Base-by-base conservation (phyloP, 2,329 filamentous ascomycete genomes). In the Didymella lethalis region DNA sequence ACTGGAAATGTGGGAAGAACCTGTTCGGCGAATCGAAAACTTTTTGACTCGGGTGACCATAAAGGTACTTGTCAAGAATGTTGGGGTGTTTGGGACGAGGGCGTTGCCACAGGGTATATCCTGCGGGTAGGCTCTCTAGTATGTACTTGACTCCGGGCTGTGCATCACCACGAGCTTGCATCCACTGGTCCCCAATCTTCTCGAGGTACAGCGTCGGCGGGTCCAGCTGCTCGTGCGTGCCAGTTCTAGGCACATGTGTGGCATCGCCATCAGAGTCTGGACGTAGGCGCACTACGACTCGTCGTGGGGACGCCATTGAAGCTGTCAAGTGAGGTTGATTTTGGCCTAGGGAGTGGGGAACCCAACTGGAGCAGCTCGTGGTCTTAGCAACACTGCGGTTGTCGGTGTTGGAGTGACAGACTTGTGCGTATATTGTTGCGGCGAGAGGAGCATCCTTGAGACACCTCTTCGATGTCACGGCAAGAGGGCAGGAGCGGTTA, bases 1-100 rank as follows among this genome's bases (percentile, higher is more conserved):
- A 79, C 49, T 80, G 74, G 68, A 88, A 88, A 59, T 89, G 86
- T 0, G 82, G 81, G 48, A 80, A 85, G 63, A 87, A 87, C 4
- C 81, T 75, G 20, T 79, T 79, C 0, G 82, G 79, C 0, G 86
- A 88, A 45, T 85, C 80, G 55, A 84, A 88, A 16, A 72, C 75
- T 47, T 76, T 75, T 7, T 80, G 80, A 7, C 74, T 72, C 0
- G 84, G 85, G 68, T 88, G 85, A 0, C 86, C 86, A 54, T 79
- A 88, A 0, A 88, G 73, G 54, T 84, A 86, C 48, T 81, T 80
- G 68, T 88, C 86, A 8, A 80, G 66, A 69, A 84, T 71, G 40
- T 57, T 47, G 55, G 77, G 40, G 0, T 78, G 73, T 2, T 66
- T 77, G 2, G 67, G 67, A n/a, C 85, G 79, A 1, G 79, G 74